Evolutionary conservation across 345 rosid species (phyloP).

Genomic region (Tarenaya hassleriana): DNA sequence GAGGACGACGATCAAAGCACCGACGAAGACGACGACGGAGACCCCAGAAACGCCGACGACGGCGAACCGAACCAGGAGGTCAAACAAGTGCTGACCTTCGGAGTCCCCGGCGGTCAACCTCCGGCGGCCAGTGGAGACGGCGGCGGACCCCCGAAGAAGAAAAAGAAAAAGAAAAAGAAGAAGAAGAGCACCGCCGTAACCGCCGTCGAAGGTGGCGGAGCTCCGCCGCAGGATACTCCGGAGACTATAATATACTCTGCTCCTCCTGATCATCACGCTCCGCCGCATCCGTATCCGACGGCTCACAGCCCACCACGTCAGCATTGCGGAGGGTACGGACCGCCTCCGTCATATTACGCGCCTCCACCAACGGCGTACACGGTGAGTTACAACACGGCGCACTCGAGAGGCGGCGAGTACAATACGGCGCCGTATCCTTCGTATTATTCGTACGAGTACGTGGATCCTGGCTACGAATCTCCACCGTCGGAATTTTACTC

Average conservation of each 20-base stretch:
- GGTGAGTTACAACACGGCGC: constrained; percentile 44
- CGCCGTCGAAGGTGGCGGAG: constrained; percentile 17
- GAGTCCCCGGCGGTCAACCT: constrained; percentile 29
- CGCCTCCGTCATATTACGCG: constrained; percentile 28
- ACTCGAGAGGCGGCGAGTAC: constrained; percentile 27
- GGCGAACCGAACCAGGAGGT: constrained; percentile 23
- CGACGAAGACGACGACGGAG: constrained; percentile 36
- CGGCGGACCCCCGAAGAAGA: constrained; percentile 45
- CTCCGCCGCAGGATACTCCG: constrained; percentile 27
- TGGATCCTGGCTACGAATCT: constrained; percentile 37
- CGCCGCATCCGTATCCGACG: constrained; percentile 21
- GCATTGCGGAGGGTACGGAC: constrained; percentile 23
- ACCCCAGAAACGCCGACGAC: constrained; percentile 9
- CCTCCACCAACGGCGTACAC: constrained; percentile 40
- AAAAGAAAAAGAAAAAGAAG: constrained; percentile 65
- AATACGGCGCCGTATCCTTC: constrained; percentile 27
- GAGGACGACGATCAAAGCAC: constrained; percentile 30
- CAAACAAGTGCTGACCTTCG: constrained; percentile 28
- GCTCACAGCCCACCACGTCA: constrained; percentile 44
- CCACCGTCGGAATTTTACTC: constrained; percentile 33
- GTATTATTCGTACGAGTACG: constrained; percentile 35
- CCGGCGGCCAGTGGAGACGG: neutral
- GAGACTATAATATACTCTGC: constrained; percentile 35
- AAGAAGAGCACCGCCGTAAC: constrained; percentile 23
- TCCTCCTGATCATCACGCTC: constrained; percentile 23